Evolutionary conservation across 1,284 basidiomycete genomes (phyloP), one percentile per base, ranked within the genome.

Genomic region (Pulveroboletus sp.): DNA sequence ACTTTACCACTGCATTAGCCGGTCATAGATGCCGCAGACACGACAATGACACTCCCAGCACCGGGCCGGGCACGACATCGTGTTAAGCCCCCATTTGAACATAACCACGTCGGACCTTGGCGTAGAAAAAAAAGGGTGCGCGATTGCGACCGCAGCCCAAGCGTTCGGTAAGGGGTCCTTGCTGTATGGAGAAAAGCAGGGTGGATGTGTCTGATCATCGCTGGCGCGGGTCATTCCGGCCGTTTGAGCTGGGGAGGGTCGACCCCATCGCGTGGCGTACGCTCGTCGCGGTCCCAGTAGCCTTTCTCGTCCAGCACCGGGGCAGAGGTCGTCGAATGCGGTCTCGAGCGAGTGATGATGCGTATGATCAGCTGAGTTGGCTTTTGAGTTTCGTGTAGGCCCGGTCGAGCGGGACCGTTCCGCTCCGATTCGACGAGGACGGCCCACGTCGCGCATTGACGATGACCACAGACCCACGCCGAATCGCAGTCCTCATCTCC

Each of bases 401-500:
- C n/a, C 35, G 41, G 3, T n/a, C n/a, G n/a, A n/a, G n/a, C n/a
- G n/a, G 29, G 29, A 9, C 29, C 29, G 29, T 29, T 29, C 29
- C 29, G 29, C 29, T 29, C 29, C n/a, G n/a, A n/a, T n/a, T n/a
- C n/a, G n/a, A n/a, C n/a, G n/a, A n/a, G n/a, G n/a, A n/a, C n/a
- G n/a, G n/a, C n/a, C n/a, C n/a, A 16, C 35, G 5, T 17, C 26
- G 7, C 41, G 16, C 7, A 36, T 3, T 35, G 41, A 43, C 32
- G 26, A 62, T 63, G 62, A 15, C 54, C 37, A 52, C 62, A 42
- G 54, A 51, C 11, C 62, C 48, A 5, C 69, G 76, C 51, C 72
- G 76, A 48, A 79, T 89, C 46, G 85, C 81, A 32, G 86, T 89
- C 15, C 82, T 90, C 62, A 86, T 90, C 66, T 89, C 86, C 46